A percentile compares a stretch with the other conserved stretches of the same genome.
These are phyloP conservation scores for Ceratocystis albifundus DNA, from an alignment of 2,329 filamentous ascomycete genomes.

Conservation along the genomic window DNA sequence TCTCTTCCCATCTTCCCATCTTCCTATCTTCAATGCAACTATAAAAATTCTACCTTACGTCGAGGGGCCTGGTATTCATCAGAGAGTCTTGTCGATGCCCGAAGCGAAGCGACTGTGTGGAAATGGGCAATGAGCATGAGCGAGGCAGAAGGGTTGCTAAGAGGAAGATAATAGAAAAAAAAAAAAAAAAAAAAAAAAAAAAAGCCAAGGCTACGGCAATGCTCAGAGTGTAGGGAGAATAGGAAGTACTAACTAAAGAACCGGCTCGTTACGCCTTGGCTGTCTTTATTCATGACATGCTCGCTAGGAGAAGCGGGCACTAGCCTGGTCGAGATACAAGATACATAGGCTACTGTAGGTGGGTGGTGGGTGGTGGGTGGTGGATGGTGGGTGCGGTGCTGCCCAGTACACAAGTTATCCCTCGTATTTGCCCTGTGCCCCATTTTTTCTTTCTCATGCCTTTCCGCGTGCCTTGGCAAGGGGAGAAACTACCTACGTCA, in stretches of 20 bases:
- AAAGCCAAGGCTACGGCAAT: neutral
- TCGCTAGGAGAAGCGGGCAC: too few species aligned
- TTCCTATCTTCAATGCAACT: neutral
- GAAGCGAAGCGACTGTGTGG: neutral
- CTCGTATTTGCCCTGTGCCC: neutral
- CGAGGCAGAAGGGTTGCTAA: neutral
- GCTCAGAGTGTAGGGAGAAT: too few species aligned
- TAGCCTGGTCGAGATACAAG: too few species aligned
- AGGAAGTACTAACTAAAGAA: too few species aligned
- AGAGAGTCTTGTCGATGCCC: neutral
- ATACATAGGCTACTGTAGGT: neutral
- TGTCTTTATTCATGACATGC: neutral
- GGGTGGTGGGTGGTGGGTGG: too few species aligned
- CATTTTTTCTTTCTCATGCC: neutral
- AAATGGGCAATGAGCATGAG: too few species aligned
- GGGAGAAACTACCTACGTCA: neutral
- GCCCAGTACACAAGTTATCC: neutral
- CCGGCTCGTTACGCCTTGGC: neutral
- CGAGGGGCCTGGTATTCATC: neutral
- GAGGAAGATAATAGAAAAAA: too few species aligned
- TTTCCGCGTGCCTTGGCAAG: neutral
- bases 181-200: too few species aligned
- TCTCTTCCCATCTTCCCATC: neutral
- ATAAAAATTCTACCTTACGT: neutral
- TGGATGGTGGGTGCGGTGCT: too few species aligned